Base-by-base conservation (phyloP, 2,329 filamentous ascomycete species). In the Ophiostoma quercus region DNA sequence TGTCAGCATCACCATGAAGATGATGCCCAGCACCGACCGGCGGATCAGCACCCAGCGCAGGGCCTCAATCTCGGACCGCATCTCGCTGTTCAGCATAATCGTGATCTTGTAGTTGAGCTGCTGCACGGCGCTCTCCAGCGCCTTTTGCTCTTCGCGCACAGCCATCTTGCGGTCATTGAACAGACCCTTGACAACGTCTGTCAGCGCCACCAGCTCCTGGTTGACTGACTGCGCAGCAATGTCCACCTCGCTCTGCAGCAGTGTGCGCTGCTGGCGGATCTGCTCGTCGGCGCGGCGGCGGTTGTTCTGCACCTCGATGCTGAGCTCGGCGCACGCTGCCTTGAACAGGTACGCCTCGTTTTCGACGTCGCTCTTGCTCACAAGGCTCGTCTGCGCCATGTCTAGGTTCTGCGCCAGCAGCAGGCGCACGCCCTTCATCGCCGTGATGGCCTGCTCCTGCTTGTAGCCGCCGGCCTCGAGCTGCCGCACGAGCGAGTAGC, bases 31-130 rank as follows among this genome's bases (percentile, higher is more conserved):
- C 37, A 87, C 87, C 29, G 87, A 87, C 68, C 87, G 82, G 69
- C 86, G 82, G 72, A 88, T 92, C 73, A 89, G 80, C 57, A 97
- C 88, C 95, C 95, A 98, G 71, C 95, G 85, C 67, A 99, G 82
- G 1, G 90, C 91, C 79, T 99, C 95, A 67, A 98, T 94, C 75
- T 97, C 92, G 4, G 91, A 94, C 78, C 94, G 94, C 66, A 91
- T 88, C 78, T 98, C 95, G 72, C 92, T 95, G 78, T 92, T 96
- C 62, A 99, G 85, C 57, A 87, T 85, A 41, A 97, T 92, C 29
- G 92, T 96, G 78, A 99, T 98, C 78, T 96, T 95, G 80, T 98
- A 97, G 80, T 94, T 96, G 74, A 98, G 85, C 81, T 97, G 91
- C 83, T 97, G 94, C 73, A 97, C 94, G 75, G 89, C 89, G 67